phyloP scores from a whole-genome alignment of 768 basidiomycete genomes.

The Tremella mesenterica region DNA sequence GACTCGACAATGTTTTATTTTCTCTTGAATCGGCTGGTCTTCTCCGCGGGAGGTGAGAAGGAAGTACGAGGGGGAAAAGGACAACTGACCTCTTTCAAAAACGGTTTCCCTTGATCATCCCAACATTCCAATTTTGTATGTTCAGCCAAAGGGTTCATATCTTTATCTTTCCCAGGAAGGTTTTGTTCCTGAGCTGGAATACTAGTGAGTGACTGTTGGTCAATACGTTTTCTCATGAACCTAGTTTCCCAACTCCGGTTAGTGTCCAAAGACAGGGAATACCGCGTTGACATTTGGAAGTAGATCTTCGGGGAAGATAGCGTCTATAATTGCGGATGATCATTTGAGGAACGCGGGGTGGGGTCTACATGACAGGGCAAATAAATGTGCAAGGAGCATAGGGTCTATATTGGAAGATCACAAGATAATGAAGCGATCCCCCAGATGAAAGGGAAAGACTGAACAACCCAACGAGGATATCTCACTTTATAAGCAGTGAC shows the following conservation, averaged over 20 bases:
- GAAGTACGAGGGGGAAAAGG: background rate
- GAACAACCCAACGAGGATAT: too few relatives aligned
- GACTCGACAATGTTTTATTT: too few relatives aligned
- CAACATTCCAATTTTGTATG: conserved; percentile 47
- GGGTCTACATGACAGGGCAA: too few relatives aligned
- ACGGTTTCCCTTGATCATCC: conserved; percentile 53
- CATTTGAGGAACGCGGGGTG: background rate
- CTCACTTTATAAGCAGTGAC: conserved; percentile 37
- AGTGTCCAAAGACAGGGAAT: too few relatives aligned
- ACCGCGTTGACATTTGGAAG: too few relatives aligned
- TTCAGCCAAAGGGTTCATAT: conserved; percentile 48
- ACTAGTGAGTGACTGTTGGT: conserved; percentile 30
- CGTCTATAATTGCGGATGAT: background rate
- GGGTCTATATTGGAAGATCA: too few relatives aligned
- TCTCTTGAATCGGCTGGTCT: too few relatives aligned
- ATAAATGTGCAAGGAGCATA: too few relatives aligned
- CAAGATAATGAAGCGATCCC: too few relatives aligned
- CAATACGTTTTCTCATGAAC: too few relatives aligned
- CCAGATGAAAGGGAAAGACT: too few relatives aligned
- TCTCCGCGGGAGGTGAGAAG: background rate
- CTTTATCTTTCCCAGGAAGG: conserved; percentile 51
- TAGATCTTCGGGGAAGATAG: background rate
- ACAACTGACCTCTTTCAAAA: conserved; percentile 44
- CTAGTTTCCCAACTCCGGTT: background rate
- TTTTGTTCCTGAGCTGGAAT: conserved; percentile 47